These are phyloP conservation scores for Colletotrichum karsti DNA, from an alignment of 2,329 filamentous ascomycete species.

Conservation along the genomic window DNA sequence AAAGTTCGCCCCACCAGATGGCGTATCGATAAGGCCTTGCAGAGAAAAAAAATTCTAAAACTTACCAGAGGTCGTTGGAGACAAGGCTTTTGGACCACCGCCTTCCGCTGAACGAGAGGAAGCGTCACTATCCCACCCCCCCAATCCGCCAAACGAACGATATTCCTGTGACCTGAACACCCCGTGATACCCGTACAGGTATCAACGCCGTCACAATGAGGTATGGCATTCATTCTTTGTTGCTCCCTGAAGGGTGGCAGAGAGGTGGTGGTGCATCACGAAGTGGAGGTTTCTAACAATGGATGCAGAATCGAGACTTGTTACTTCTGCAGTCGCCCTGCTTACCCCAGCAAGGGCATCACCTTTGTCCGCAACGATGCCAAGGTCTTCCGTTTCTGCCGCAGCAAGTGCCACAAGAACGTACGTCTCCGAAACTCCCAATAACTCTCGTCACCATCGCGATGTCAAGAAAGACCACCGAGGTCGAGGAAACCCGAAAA, in stretches of 20 bases:
- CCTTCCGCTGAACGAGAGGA: slow-evolving; percentile 25
- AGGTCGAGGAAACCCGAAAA: too few relatives aligned
- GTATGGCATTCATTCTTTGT: neutral
- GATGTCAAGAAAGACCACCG: too few relatives aligned
- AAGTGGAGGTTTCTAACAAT: neutral
- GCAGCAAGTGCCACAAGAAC: slow-evolving; percentile 69
- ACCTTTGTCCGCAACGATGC: slow-evolving; percentile 52
- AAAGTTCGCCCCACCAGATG: slow-evolving; percentile 11
- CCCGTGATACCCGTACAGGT: slow-evolving; percentile 28
- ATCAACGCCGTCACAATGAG: slow-evolving; percentile 28
- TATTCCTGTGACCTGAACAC: neutral
- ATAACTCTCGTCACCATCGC: neutral
- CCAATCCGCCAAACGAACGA: neutral
- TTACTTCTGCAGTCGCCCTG: slow-evolving; percentile 57
- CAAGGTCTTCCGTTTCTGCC: slow-evolving; percentile 66
- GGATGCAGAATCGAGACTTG: slow-evolving; percentile 51
- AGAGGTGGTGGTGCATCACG: neutral
- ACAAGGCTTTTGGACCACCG: slow-evolving; percentile 23
- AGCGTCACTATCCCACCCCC: slow-evolving; percentile 3
- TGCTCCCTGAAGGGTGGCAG: neutral
- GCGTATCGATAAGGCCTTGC: slow-evolving; percentile 23
- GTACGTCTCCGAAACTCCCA: too few relatives aligned
- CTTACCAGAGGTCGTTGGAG: slow-evolving; percentile 5
- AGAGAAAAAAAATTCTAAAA: slow-evolving; percentile 28
- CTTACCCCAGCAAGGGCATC: slow-evolving; percentile 62